Conservation (phyloP, 2,329 filamentous ascomycete species). For the Calonectria fujianensis region DNA sequence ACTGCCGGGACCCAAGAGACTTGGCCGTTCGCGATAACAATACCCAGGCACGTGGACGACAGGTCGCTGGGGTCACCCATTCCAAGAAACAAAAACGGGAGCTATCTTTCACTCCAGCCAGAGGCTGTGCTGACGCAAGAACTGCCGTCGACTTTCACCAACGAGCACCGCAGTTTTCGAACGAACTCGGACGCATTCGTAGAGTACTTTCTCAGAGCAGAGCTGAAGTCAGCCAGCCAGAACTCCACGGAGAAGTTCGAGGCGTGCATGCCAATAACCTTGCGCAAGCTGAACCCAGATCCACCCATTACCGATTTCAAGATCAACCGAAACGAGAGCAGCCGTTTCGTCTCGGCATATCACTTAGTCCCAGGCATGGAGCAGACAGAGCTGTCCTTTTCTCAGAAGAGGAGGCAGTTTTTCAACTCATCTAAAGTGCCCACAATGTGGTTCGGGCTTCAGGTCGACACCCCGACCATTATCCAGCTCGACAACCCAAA, state of each 20-base stretch:
- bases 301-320: conserved; percentile 48
- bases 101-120: background rate
- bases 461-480: conserved; percentile 52
- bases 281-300: conserved; percentile 35
- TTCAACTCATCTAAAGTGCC: conserved; percentile 61
- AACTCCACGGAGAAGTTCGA: background rate
- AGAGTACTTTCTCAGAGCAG: conserved; percentile 61
- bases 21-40: conserved; percentile 57
- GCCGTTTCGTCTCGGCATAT: conserved; percentile 41
- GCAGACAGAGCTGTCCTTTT: conserved; percentile 55
- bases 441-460: conserved; percentile 51
- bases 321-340: background rate
- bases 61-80: background rate
- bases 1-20: conserved; percentile 14
- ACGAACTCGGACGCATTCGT: conserved; percentile 28
- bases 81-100: background rate
- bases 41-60: conserved; percentile 50
- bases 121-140: background rate
- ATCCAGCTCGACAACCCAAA: conserved; percentile 57
- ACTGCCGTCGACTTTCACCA: conserved; percentile 34
- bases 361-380: conserved; percentile 58
- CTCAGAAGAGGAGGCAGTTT: conserved; percentile 58
- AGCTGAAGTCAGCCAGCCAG: conserved; percentile 42
- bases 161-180: background rate
- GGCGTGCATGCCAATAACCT: conserved; percentile 51